Percentiles rank a stretch among this genome's conserved stretches.
phyloP scores from a whole-genome alignment of 768 basidiomycete genomes.

The Cystobasidiopsis lactophilus region DNA sequence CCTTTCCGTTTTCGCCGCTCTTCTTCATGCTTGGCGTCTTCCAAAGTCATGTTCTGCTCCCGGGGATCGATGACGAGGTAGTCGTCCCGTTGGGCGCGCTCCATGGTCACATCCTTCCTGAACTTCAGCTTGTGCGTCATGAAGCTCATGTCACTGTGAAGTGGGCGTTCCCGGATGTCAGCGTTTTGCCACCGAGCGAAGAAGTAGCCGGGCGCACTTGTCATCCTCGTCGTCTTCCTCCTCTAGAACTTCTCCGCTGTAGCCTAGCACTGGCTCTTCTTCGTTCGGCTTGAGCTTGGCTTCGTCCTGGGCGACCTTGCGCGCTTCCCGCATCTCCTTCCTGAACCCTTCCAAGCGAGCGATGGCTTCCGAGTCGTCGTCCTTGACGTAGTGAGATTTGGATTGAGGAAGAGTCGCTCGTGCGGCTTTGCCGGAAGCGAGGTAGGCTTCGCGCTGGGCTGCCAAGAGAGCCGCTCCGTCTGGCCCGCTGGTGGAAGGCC shows the following conservation, averaged over 20 bases:
- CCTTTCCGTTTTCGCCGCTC: conserved; percentile 5
- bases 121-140: conserved; percentile 18
- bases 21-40: conserved; percentile 12
- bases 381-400: no score
- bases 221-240: conserved; percentile 17
- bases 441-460: conserved; percentile 19
- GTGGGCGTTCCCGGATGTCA: background rate
- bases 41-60: conserved; percentile 6
- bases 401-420: no score
- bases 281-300: background rate
- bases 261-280: conserved; percentile 5
- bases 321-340: conserved; percentile 14
- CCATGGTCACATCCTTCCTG: conserved; percentile 20
- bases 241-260: conserved; percentile 10
- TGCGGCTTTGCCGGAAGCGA: conserved; percentile 1
- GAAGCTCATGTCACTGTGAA: conserved; percentile 5
- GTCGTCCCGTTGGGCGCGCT: conserved; percentile 8
- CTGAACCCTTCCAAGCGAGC: conserved; percentile 13
- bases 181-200: background rate
- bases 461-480: conserved; percentile 15
- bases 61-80: conserved; percentile 14
- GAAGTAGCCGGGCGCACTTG: conserved; percentile 4
- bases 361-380: no score
- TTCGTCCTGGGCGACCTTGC: background rate
- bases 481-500: no score